A percentile compares a stretch with the other conserved stretches of the same genome.
These are phyloP conservation scores for Penicillium argentinense DNA, from an alignment of 495 filamentous ascomycete genomes.

Conservation along the genomic window DNA sequence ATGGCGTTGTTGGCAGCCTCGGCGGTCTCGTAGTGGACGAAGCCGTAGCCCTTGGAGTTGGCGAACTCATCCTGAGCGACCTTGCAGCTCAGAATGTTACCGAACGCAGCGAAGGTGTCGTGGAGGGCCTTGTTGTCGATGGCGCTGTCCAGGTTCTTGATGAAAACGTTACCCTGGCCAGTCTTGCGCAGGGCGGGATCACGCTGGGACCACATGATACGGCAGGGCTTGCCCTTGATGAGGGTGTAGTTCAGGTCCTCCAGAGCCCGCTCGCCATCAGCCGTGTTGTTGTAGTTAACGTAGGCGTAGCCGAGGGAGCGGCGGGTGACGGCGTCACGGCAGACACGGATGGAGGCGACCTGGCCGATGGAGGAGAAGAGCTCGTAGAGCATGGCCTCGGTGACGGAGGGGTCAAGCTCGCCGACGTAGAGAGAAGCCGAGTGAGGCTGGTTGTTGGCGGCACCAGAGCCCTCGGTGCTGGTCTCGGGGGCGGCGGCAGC, in stretches of 20 bases:
- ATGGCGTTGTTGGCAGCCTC: conserved; percentile 96
- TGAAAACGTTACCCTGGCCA: conserved; percentile 99
- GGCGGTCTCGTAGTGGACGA: conserved; percentile 99
- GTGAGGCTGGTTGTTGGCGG: conserved; percentile 76
- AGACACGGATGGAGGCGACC: conserved; percentile 98
- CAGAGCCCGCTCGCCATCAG: conserved; percentile 94
- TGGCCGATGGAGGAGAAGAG: conserved; percentile 99
- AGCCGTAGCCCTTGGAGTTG: conserved; percentile 97
- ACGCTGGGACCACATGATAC: conserved; percentile 99
- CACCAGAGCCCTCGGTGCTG: conserved; percentile 44
- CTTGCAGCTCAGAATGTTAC: conserved; percentile 99
- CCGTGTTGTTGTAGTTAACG: conserved; percentile 98
- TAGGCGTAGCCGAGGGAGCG: conserved; percentile 99
- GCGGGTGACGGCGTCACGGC: conserved; percentile 97
- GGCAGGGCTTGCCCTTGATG: conserved; percentile 98
- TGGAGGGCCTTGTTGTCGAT: conserved; percentile 99
- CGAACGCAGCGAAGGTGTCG: conserved; percentile 98
- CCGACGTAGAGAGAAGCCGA: conserved; percentile 98
- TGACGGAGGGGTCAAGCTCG: conserved; percentile 95
- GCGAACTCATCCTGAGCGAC: conserved; percentile 96
- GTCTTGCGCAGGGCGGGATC: conserved; percentile 99
- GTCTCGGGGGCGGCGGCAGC: conserved; percentile 33
- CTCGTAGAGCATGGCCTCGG: conserved; percentile 99
- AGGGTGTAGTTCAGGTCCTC: conserved; percentile 99
- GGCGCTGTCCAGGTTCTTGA: conserved; percentile 98